A percentile compares a stretch with the other conserved stretches of the same genome.
phyloP scores from a whole-genome alignment of 208 protist species.

The Acanthamoeba royreba region DNA sequence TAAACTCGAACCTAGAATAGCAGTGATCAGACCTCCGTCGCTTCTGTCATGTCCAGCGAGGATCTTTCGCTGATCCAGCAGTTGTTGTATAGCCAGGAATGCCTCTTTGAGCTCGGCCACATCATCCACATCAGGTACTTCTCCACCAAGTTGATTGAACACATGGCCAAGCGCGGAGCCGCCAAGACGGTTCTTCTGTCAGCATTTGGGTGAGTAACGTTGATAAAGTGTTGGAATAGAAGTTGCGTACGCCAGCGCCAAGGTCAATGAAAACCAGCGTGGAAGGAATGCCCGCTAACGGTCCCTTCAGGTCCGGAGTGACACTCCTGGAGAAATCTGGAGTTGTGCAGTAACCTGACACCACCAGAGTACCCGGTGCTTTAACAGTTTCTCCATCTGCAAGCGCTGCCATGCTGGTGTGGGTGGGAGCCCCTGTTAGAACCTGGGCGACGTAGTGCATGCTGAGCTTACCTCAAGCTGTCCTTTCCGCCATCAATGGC shows the following conservation, averaged over 20 bases:
- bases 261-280: slow-evolving; percentile 33
- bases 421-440: too few species aligned
- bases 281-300: not conserved
- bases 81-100: slow-evolving; percentile 57
- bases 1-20: slow-evolving; percentile 27
- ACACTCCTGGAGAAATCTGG: slow-evolving; percentile 70
- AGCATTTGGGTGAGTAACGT: too few species aligned
- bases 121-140: slow-evolving; percentile 65
- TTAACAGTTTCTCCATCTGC: slow-evolving; percentile 72
- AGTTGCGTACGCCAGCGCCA: not conserved
- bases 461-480: slow-evolving; percentile 70
- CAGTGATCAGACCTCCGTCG: slow-evolving; percentile 72
- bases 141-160: slow-evolving; percentile 72
- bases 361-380: slow-evolving; percentile 74
- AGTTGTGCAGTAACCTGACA: slow-evolving; percentile 75
- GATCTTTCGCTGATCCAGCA: slow-evolving; percentile 49
- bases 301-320: slow-evolving; percentile 77
- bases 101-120: slow-evolving; percentile 4
- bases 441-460: too few species aligned
- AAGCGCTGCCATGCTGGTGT: slow-evolving; percentile 44
- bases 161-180: slow-evolving; percentile 78
- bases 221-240: not conserved
- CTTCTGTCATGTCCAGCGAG: slow-evolving; percentile 70
- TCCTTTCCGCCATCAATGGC: slow-evolving; percentile 83
- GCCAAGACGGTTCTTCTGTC: slow-evolving; percentile 65